phyloP scores from a whole-genome alignment of 106 monocot species.

The Dendrobium chrysotoxum region DNA sequence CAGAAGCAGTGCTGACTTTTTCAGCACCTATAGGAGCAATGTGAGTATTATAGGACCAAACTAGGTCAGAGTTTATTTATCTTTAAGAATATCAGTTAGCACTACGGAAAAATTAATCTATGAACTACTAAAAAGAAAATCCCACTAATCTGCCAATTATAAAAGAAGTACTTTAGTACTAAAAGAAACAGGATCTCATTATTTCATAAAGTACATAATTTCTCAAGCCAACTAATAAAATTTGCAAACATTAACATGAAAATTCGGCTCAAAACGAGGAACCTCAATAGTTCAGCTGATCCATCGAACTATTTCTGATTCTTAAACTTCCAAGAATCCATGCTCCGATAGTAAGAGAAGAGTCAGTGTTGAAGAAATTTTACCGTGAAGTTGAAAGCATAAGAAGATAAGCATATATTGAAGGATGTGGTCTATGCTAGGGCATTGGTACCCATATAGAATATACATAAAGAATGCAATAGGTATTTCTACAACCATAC shows the following conservation, averaged over 20 bases:
- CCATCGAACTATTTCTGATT: background rate
- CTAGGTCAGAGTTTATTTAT: no score
- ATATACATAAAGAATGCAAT: no score
- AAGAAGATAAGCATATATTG: no score
- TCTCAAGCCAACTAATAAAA: background rate
- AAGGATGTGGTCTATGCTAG: no score
- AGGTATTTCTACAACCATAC: no score
- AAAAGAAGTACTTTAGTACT: background rate
- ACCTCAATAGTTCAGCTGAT: background rate
- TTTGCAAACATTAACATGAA: background rate
- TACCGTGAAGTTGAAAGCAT: conserved; percentile 8
- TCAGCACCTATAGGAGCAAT: conserved; percentile 8
- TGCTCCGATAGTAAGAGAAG: background rate
- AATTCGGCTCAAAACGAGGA: background rate
- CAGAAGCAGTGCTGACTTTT: conserved; percentile 22
- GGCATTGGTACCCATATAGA: no score
- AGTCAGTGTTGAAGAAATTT: background rate
- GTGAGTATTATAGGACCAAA: background rate
- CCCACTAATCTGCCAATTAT: background rate
- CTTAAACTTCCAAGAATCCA: background rate
- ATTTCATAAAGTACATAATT: background rate
- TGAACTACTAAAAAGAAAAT: background rate
- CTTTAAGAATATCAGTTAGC: background rate
- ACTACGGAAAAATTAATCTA: background rate
- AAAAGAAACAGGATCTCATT: background rate